A percentile compares a stretch with the other conserved stretches of the same genome.
Conservation (phyloP, 805 yeast species). For the Wickerhamiella parazyma region DNA sequence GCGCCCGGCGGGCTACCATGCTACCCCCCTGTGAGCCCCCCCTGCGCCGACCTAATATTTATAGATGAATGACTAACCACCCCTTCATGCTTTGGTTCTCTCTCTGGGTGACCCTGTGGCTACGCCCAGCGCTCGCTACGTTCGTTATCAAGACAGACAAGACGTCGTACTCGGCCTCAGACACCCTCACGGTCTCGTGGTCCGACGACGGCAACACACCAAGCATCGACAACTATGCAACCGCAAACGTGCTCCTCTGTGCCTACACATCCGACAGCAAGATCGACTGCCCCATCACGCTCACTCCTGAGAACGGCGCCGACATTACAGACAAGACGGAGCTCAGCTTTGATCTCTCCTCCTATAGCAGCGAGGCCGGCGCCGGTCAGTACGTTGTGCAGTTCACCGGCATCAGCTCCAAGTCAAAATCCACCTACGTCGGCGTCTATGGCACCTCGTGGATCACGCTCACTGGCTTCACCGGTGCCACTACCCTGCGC, state of each 20-base stretch:
- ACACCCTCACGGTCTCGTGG: slow-evolving; percentile 37
- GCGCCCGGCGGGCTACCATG: too few species aligned
- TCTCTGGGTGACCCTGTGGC: slow-evolving; percentile 1
- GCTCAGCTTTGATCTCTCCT: slow-evolving; percentile 30
- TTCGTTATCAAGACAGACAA: slow-evolving; percentile 13
- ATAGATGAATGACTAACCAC: background rate
- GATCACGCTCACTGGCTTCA: slow-evolving; percentile 55
- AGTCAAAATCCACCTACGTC: slow-evolving; percentile 37
- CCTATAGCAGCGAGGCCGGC: slow-evolving; percentile 34
- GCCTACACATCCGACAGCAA: slow-evolving; percentile 47
- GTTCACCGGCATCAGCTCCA: slow-evolving; percentile 44
- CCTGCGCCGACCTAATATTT: background rate
- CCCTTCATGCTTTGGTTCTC: slow-evolving; percentile 9
- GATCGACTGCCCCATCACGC: slow-evolving; percentile 25
- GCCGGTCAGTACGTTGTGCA: slow-evolving; percentile 67
- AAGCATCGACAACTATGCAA: slow-evolving; percentile 30
- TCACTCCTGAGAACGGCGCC: slow-evolving; percentile 24
- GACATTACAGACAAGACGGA: slow-evolving; percentile 24
- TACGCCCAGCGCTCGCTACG: slow-evolving; percentile 13
- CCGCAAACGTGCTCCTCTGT: slow-evolving; percentile 45
- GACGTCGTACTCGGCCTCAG: slow-evolving; percentile 15
- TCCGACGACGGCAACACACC: slow-evolving; percentile 41
- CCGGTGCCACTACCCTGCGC: slow-evolving; percentile 34
- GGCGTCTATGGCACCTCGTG: slow-evolving; percentile 13
- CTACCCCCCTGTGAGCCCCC: too few species aligned